phyloP scores from a whole-genome alignment of 306 rosid species.

The Neltuma alba region DNA sequence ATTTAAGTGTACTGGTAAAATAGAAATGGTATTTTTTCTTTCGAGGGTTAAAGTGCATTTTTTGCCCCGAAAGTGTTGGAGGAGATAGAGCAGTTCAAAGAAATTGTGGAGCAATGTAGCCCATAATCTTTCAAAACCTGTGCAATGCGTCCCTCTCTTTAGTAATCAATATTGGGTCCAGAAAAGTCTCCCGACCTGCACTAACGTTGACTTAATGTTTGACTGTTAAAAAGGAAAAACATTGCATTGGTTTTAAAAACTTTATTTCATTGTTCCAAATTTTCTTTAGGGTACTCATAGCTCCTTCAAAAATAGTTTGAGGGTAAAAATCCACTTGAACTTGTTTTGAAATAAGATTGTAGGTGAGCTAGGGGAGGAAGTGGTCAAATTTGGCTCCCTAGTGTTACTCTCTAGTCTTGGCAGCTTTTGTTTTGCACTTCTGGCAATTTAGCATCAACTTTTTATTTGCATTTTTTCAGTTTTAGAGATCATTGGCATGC shows the following conservation, averaged over 20 bases:
- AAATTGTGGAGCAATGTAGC: neutral
- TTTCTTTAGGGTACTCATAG: neutral
- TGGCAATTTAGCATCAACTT: neutral
- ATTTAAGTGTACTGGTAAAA: neutral
- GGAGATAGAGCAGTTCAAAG: neutral
- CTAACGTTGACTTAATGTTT: no score
- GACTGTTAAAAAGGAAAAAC: neutral
- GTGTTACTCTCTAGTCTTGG: neutral
- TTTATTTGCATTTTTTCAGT: neutral
- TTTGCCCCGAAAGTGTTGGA: neutral
- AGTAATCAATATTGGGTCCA: neutral
- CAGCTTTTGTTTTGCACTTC: neutral
- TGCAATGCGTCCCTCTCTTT: neutral
- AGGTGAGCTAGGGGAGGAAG: neutral
- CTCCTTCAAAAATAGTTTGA: neutral
- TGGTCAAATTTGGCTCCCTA: neutral
- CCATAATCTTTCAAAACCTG: neutral
- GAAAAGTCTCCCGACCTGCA: neutral
- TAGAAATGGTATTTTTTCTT: neutral
- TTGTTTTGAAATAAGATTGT: neutral
- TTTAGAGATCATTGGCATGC: slow-evolving; percentile 6
- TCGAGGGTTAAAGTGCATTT: neutral
- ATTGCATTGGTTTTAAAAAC: neutral
- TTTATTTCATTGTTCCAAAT: neutral
- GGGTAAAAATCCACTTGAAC: neutral